Base-by-base conservation (phyloP, 2,329 filamentous ascomycete genomes). In the Trichoderma gracile region DNA sequence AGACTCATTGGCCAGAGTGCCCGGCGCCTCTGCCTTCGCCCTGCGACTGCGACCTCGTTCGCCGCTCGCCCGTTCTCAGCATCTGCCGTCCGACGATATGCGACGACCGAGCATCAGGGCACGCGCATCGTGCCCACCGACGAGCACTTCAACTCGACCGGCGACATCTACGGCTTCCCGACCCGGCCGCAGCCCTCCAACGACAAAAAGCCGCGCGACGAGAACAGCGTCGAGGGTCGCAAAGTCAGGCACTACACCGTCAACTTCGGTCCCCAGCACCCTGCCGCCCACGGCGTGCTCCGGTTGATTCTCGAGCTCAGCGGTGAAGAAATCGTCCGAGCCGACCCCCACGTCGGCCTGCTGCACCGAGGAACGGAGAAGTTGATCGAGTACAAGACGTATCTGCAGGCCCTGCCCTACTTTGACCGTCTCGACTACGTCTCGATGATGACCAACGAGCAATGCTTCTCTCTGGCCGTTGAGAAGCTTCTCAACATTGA, bases 361-460 rank as follows among this genome's bases (percentile, higher is more conserved):
- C 86, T 99, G 74, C 95, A 99, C 80, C 89, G 95, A 73, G 95
- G 95, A 71, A 99, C 95, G 68, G 95, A 99, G 85, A 99, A 99
- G 86, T 87, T 99, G 81, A 98, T 98, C 80, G 95, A 99, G 84
- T 99, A 99, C 86, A 97, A 97, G 86, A 97, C 94, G 72, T 99
- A 99, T 77, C 86, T 98, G 75, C 95, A 99, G 84, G 95, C 95
- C 65, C 84, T 99, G 75, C 95, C 95, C 64, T 99, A 99, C 84
- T 99, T 99, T 77, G 95, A 99, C 81, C 92, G 95, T 72, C 85
- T 99, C 78, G 95, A 99, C 80, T 99, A 99, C 79, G 93, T 97
- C 72, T 97, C 93, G 74, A 99, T 99, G 96, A 99, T 99, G 95
- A 99, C 95, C 74, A 99, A 99, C 80, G 95, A 99, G 84, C 95